phyloP scores from a whole-genome alignment of 169 alveolate genomes.

The Plasmodium vinckei region DNA sequence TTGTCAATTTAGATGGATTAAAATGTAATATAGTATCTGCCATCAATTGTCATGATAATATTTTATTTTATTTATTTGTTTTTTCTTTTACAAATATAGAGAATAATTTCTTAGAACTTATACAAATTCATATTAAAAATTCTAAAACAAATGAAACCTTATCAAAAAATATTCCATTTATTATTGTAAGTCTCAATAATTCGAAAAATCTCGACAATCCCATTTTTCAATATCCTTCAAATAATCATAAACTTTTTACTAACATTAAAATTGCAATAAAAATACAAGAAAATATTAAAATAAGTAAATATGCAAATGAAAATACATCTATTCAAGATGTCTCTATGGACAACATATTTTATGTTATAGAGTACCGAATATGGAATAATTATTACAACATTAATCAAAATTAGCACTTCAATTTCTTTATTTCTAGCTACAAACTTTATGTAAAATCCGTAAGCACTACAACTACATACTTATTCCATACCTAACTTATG shows the following conservation, averaged over 20 bases:
- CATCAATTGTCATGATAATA: slow-evolving; percentile 20
- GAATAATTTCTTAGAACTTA: slow-evolving; percentile 10
- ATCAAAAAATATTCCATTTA: slow-evolving; percentile 1
- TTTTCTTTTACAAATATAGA: slow-evolving; percentile 32
- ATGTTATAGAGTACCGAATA: slow-evolving; percentile 19
- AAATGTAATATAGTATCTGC: slow-evolving; percentile 33
- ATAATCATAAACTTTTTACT: slow-evolving; percentile 4
- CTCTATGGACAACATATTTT: slow-evolving; percentile 12
- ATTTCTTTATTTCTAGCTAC: too few relatives aligned
- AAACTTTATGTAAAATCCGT: too few relatives aligned
- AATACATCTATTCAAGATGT: slow-evolving; percentile 30
- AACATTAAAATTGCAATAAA: slow-evolving; percentile 35
- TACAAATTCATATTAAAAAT: slow-evolving; percentile 23
- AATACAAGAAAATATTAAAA: slow-evolving; percentile 23
- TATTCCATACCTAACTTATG: too few relatives aligned
- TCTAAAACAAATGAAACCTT: slow-evolving; percentile 10
- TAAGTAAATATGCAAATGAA: slow-evolving; percentile 22
- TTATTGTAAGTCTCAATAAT: background rate
- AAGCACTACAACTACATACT: too few relatives aligned
- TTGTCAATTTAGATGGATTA: slow-evolving; percentile 44
- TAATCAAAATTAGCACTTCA: background rate
- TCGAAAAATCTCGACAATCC: background rate
- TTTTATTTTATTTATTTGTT: slow-evolving; percentile 28
- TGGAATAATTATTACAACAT: background rate
- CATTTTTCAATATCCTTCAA: background rate